Percentiles rank a stretch among this genome's conserved stretches.
Conservation (phyloP, 2,329 filamentous ascomycete genomes). For the Aspergillus oerlinghausenensis region DNA sequence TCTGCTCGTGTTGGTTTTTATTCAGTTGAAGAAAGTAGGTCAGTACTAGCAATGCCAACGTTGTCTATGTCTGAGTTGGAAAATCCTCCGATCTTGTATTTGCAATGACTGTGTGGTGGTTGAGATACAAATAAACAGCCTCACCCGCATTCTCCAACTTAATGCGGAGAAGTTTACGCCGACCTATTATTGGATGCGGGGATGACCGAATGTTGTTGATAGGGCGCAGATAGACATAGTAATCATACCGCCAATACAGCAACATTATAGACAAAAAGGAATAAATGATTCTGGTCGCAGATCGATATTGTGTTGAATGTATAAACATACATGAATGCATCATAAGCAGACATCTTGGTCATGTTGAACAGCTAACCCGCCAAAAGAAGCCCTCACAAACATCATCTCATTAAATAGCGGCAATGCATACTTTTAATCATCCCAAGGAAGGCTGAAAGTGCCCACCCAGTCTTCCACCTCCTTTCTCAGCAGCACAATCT, state of each 20-base stretch:
- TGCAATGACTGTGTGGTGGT: not conserved
- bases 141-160: not conserved
- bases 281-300: not conserved
- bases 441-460: conserved; percentile 83
- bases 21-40: not conserved
- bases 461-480: conserved; percentile 87
- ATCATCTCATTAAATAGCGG: conserved; percentile 1
- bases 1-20: conserved; percentile 25
- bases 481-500: conserved; percentile 80
- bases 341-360: not conserved
- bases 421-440: conserved; percentile 39
- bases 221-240: not conserved
- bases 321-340: conserved; percentile 15
- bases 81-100: not conserved
- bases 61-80: not conserved
- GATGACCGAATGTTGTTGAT: not conserved
- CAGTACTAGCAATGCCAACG: not conserved
- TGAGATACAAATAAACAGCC: not conserved
- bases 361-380: not conserved
- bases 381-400: not conserved
- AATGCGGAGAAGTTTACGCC: not conserved
- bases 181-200: not conserved
- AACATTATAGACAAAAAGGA: too few species aligned
- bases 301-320: conserved; percentile 10
- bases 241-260: too few species aligned